Evolutionary conservation across 257 asterid species (phyloP).

Genomic region (Pogostemon cablin): DNA sequence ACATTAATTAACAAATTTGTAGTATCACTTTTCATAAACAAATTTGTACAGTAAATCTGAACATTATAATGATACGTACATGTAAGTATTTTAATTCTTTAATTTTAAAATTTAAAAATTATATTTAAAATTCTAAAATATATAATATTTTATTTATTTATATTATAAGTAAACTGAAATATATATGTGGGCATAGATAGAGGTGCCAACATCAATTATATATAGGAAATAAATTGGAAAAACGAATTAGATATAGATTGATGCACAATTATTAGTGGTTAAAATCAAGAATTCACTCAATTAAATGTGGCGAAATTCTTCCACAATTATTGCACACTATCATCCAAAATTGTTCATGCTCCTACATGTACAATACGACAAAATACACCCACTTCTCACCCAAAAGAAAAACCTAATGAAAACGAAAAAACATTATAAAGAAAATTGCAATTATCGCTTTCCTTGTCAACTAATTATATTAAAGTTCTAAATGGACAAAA

Average conservation of each 20-base stretch:
- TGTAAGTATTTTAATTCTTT: too few relatives aligned
- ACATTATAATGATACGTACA: too few relatives aligned
- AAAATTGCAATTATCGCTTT: constrained; percentile 19
- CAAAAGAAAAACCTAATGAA: constrained; percentile 1
- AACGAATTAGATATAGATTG: background rate
- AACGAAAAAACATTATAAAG: constrained; percentile 25
- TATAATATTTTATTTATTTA: too few relatives aligned
- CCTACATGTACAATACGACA: constrained; percentile 24
- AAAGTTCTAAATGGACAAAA: background rate
- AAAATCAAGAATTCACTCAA: constrained; percentile 37
- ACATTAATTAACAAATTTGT: too few relatives aligned
- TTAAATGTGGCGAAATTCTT: constrained; percentile 24
- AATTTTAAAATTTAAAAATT: too few relatives aligned
- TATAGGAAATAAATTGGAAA: background rate
- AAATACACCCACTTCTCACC: constrained; percentile 28
- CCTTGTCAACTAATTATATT: constrained; percentile 24
- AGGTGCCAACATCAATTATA: too few relatives aligned
- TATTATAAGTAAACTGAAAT: too few relatives aligned
- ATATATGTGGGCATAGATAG: too few relatives aligned
- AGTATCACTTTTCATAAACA: too few relatives aligned
- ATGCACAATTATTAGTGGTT: constrained; percentile 4
- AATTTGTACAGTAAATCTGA: too few relatives aligned
- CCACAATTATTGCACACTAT: constrained; percentile 28
- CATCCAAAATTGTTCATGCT: constrained; percentile 14
- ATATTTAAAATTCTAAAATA: too few relatives aligned